A percentile compares a stretch with the other conserved stretches of the same genome.
Conservation (phyloP, 345 rosid genomes). For the Populus simonii region DNA sequence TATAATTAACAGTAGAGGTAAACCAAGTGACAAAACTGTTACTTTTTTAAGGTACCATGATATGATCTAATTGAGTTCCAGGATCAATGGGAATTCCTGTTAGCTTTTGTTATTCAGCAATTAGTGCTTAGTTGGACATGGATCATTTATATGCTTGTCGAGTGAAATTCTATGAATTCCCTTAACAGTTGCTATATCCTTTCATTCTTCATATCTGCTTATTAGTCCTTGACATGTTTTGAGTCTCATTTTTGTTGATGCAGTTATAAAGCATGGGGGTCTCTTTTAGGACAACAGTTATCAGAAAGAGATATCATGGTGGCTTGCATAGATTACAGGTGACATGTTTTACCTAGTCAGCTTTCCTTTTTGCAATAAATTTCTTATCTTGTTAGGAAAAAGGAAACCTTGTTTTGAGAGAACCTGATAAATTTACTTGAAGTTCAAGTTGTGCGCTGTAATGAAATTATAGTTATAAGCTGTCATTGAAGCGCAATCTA, state of each 20-base stretch:
- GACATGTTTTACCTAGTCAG: constrained; percentile 3
- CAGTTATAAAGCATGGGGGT: constrained; percentile 99
- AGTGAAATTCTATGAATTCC: not conserved
- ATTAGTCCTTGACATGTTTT: constrained; percentile 14
- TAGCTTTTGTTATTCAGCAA: not conserved
- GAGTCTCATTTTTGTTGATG: constrained; percentile 29
- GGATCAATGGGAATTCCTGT: not conserved
- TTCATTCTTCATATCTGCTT: not conserved
- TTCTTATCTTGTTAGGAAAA: not conserved
- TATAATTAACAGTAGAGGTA: no score
- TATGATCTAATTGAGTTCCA: not conserved
- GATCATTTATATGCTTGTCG: not conserved
- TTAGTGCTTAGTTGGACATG: not conserved
- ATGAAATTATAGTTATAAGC: not conserved
- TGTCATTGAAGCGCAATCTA: no score
- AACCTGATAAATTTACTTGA: no score
- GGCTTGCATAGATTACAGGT: constrained; percentile 99
- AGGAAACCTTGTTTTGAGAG: not conserved
- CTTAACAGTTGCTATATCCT: not conserved
- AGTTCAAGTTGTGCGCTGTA: no score
- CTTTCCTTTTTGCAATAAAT: not conserved
- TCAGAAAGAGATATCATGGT: constrained; percentile 89
- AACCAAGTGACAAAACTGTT: no score
- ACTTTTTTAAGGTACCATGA: not conserved
- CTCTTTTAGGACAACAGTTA: constrained; percentile 89